Conservation (phyloP, 352 stramenopile species). For the Aphanomyces cochlioides region DNA sequence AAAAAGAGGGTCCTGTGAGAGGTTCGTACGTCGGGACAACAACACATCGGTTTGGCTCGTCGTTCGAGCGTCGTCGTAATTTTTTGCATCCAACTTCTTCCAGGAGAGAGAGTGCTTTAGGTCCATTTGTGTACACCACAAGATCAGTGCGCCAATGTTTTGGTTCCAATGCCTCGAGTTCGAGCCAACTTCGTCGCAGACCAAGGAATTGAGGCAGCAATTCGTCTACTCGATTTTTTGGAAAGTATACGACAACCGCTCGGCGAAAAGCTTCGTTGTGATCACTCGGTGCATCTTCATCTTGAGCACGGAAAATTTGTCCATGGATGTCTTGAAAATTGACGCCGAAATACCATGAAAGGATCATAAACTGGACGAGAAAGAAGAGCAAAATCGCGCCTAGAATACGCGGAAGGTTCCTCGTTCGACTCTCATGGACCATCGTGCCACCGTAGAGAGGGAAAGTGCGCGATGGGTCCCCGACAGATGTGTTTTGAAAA, state of each 20-base stretch:
- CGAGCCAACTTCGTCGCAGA: constrained; percentile 12
- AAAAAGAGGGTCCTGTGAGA: background rate
- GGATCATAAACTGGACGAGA: background rate
- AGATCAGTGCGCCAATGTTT: constrained; percentile 11
- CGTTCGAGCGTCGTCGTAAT: background rate
- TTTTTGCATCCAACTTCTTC: background rate
- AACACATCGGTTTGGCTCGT: background rate
- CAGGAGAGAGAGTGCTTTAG: background rate
- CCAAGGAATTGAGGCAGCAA: constrained; percentile 3
- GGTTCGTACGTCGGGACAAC: background rate
- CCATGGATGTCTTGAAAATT: background rate
- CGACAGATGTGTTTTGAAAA: too few relatives aligned
- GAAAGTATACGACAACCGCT: constrained; percentile 8
- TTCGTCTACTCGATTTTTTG: background rate
- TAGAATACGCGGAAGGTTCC: background rate
- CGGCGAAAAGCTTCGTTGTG: background rate
- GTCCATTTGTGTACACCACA: constrained; percentile 5
- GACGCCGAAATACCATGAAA: background rate
- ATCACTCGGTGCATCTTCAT: background rate
- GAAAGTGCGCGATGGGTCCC: too few relatives aligned
- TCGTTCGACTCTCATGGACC: background rate
- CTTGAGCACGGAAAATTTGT: background rate
- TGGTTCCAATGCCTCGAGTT: background rate
- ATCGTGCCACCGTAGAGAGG: background rate
- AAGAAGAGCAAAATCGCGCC: background rate